Percentiles rank a stretch among this genome's conserved stretches.
Conservation (phyloP, 1,139 yeast genomes). For the Pichia cactophila region DNA sequence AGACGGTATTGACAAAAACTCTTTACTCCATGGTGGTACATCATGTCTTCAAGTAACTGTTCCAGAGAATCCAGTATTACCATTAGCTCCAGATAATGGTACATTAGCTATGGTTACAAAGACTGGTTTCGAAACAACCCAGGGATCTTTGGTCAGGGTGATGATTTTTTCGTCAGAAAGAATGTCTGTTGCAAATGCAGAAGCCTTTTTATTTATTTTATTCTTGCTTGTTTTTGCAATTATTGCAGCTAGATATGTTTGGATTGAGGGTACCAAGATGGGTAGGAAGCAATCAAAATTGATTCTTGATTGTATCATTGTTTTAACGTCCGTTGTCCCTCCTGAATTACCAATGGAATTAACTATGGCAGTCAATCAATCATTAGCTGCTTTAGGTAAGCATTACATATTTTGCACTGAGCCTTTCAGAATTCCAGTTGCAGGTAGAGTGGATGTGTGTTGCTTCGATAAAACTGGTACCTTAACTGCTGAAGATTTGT, state of each 20-base stretch:
- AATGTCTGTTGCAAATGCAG: slow-evolving; percentile 92
- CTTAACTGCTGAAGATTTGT: slow-evolving; percentile 91
- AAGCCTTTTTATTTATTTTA: slow-evolving; percentile 84
- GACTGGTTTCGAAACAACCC: slow-evolving; percentile 97
- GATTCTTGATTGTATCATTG: slow-evolving; percentile 89
- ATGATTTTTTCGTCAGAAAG: slow-evolving; percentile 97
- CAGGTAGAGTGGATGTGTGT: slow-evolving; percentile 97
- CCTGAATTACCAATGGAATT: slow-evolving; percentile 99
- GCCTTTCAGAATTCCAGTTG: slow-evolving; percentile 96
- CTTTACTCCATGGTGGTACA: slow-evolving; percentile 93
- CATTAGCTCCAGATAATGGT: slow-evolving; percentile 80
- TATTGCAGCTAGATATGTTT: slow-evolving; percentile 95
- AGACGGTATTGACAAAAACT: slow-evolving; percentile 82
- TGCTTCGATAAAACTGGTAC: slow-evolving; percentile 99
- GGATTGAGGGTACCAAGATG: slow-evolving; percentile 96
- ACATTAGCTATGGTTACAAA: slow-evolving; percentile 85
- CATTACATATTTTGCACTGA: slow-evolving; percentile 93
- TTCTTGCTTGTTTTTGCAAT: slow-evolving; percentile 87
- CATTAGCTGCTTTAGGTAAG: slow-evolving; percentile 81
- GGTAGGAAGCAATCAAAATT: slow-evolving; percentile 93
- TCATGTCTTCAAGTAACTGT: slow-evolving; percentile 86
- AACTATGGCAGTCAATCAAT: slow-evolving; percentile 94
- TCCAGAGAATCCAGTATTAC: slow-evolving; percentile 39
- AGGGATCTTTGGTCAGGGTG: slow-evolving; percentile 94
- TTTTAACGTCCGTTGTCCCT: slow-evolving; percentile 95